Evolutionary conservation across 441 rosid species (phyloP), one percentile per base, ranked within the genome.

Genomic region (Euphorbia celastroides): DNA sequence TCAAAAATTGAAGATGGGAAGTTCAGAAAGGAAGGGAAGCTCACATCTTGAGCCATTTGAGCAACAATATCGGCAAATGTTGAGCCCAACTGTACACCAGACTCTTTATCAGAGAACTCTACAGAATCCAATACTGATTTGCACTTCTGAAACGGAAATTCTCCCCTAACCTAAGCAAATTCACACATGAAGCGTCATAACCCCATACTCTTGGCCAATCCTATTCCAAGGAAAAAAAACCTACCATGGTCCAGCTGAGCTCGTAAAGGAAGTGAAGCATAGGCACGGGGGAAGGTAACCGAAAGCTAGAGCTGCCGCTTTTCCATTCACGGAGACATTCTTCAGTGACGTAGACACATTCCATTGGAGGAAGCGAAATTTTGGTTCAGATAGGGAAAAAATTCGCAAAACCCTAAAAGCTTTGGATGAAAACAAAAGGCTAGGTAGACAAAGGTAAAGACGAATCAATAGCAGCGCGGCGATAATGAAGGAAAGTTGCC

Each of bases 1-100:
- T 5, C 22, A 19, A 1, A 41, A 20, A 54, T 11, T 19, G 23
- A 55, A 56, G 52, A n/a, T 57, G 31, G 16, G 65, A 46, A 23
- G 10, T 55, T 38, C 44, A 38, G 4, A 25, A 27, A 60, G 26
- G 50, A 34, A 17, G 52, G 60, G 19, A 41, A 64, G 65, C 89
- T 68, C 72, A 94, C 99, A 54, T 95, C 99, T 72, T 84, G 97
- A 71, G 96, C 97, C 77, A 96, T 86, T 78, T 96, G 99, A 44
- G 97, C 73, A 19, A 93, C 78, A 41, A 96, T 81, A 80, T 96
- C 99, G 0, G 97, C 90, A 50, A 90, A 87, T 71, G 72, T 75
- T 5, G 97, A 93, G 50, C 81, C 93, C 70, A 90, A 64, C 60
- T 82, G 97, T 55, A 77, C 83, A 25, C 30, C 70, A 22, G 89